Conservation (phyloP, 305 asterid species). For the Fraxinus xanthoxyloides region DNA sequence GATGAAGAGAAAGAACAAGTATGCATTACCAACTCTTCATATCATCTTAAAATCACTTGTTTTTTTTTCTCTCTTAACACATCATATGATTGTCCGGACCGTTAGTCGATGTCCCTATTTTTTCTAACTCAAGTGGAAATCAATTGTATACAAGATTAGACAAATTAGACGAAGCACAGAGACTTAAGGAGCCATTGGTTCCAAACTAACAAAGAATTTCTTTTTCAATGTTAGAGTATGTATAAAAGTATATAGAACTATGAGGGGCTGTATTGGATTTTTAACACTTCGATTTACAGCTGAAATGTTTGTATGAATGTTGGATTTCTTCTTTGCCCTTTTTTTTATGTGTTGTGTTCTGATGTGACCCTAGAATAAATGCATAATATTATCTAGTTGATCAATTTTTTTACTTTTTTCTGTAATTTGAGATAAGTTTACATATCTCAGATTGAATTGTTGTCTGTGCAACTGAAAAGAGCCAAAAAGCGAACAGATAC, state of each 20-base stretch:
- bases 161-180: not conserved
- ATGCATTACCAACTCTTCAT: not conserved
- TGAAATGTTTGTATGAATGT: not conserved
- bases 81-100: not conserved
- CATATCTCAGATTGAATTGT: constrained; percentile 56
- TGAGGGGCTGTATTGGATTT: not conserved
- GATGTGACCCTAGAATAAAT: not conserved
- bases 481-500: constrained; percentile 61
- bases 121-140: not conserved
- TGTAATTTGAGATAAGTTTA: not conserved
- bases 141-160: not conserved
- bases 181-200: not conserved
- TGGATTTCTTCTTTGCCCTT: not conserved
- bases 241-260: not conserved
- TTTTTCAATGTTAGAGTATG: not conserved
- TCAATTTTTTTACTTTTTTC: not conserved
- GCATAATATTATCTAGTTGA: not conserved
- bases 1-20: constrained; percentile 80
- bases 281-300: not conserved
- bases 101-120: not conserved
- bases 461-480: constrained; percentile 55
- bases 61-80: not conserved
- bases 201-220: not conserved
- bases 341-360: not conserved
- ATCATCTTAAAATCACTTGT: not conserved